Base-by-base conservation (phyloP, 2,329 filamentous ascomycete genomes). In the Fusarium nanum region DNA sequence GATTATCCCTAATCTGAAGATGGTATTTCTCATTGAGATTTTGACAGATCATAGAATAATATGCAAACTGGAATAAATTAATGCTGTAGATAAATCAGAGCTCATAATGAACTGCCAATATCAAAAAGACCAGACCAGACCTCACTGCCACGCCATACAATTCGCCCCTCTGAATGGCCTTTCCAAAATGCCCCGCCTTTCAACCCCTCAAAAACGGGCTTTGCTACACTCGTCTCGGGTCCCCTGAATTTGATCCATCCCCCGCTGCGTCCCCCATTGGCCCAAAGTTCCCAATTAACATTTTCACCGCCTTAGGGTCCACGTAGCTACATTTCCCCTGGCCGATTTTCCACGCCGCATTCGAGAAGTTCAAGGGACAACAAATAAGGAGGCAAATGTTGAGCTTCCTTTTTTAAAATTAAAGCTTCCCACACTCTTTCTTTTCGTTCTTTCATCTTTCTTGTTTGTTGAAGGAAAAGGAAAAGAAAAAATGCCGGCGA, bases 281-380 rank as follows among this genome's bases (percentile, higher is more conserved):
- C 22, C n/a, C 32, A 30, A 23, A n/a, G 57, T n/a, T n/a, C n/a
- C 45, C 45, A 64, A 50, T 64, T 64, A 58, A 64, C 44, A 66
- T 66, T 72, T 75, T 74, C 73, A 75, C 73, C 71, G 73, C 73
- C 69, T 75, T 75, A 41, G 49, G 49, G 49, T 52, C 72, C 67
- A 74, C 57, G 71, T 73, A 64, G 67, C 71, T 68, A 60, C 34
- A 50, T 42, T 48, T 22, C 44, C 59, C 60, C 55, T 62, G 64
- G 64, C 37, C 57, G 50, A 40, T n/a, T 18, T 32, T 30, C 53
- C 42, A 47, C 58, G 59, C 61, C 55, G 60, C 60, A 49, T 60
- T 40, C 28, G 57, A 47, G 42, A 47, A 55, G n/a, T 22, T 27
- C 18, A 57, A 63, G 25, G 18, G 23, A 42, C 11, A 37, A 42